A percentile compares a stretch with the other conserved stretches of the same genome.
Conservation (phyloP, 2,329 filamentous ascomycete genomes). For the Trichoderma sp. region DNA sequence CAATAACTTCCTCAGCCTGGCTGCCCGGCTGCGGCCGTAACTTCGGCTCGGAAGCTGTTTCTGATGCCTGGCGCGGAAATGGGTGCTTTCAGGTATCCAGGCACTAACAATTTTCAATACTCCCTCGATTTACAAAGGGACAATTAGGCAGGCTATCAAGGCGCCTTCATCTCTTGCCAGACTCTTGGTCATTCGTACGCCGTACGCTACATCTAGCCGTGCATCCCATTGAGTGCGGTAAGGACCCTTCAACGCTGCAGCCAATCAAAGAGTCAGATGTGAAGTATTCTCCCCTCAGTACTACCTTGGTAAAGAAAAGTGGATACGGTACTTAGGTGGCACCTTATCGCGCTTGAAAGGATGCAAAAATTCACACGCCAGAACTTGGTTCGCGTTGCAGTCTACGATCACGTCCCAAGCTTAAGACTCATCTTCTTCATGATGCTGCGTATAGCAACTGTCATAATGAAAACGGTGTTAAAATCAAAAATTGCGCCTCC, state of each 20-base stretch:
- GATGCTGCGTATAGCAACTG: conserved; percentile 40
- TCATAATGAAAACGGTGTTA: conserved; percentile 48
- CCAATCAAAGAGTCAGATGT: too few relatives aligned
- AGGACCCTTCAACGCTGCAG: too few relatives aligned
- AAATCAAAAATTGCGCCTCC: conserved; percentile 56
- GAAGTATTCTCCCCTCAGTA: too few relatives aligned
- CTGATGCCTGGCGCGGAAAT: conserved; percentile 30
- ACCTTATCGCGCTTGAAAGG: too few relatives aligned
- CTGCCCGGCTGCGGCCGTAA: conserved; percentile 17
- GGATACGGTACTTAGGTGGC: too few relatives aligned
- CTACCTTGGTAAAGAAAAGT: too few relatives aligned
- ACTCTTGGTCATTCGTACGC: too few relatives aligned
- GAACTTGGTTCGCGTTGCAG: too few relatives aligned
- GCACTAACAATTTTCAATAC: neutral
- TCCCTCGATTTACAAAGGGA: neutral
- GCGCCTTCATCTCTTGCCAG: neutral
- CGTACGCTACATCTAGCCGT: too few relatives aligned
- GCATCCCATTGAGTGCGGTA: too few relatives aligned
- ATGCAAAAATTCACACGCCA: too few relatives aligned
- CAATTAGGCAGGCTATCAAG: neutral
- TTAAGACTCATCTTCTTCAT: conserved; percentile 44
- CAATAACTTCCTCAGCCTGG: too few relatives aligned
- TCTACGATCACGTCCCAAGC: neutral
- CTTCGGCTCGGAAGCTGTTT: conserved; percentile 31
- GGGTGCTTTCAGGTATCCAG: neutral